Conservation (phyloP, 2,329 filamentous ascomycete genomes). For the Colletotrichum higginsianum region DNA sequence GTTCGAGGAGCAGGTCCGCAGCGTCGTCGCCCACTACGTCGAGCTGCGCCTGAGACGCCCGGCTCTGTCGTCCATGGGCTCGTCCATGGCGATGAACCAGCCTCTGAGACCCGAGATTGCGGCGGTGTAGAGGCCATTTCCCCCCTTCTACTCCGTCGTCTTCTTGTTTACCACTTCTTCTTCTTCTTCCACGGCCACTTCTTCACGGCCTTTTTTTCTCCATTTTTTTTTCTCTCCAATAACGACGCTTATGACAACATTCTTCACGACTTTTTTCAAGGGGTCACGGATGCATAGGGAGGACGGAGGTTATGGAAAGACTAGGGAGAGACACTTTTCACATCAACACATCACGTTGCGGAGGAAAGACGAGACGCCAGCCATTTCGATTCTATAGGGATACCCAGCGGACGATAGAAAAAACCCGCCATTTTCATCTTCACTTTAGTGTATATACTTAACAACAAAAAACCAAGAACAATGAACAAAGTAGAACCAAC, state of each 20-base stretch:
- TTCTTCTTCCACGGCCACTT: too few relatives aligned
- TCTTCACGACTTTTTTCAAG: not conserved
- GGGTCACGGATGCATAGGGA: not conserved
- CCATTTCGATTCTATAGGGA: conserved; percentile 19
- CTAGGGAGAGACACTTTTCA: not conserved
- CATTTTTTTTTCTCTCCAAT: not conserved
- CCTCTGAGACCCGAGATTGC: conserved; percentile 21
- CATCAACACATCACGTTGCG: not conserved
- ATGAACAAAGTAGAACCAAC: not conserved
- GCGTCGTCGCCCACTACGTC: conserved; percentile 53
- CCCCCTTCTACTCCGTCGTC: too few relatives aligned
- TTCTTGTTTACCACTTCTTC: too few relatives aligned
- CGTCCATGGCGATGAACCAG: conserved; percentile 1
- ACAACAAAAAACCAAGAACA: not conserved
- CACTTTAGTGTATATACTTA: conserved; percentile 13
- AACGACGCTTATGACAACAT: conserved; percentile 7
- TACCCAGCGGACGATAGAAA: conserved; percentile 28
- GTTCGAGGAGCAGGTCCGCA: conserved; percentile 54
- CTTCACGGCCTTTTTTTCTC: too few relatives aligned
- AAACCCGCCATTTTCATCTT: conserved; percentile 8
- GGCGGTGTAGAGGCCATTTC: not conserved
- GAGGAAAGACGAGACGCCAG: not conserved
- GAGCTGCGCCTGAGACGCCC: conserved; percentile 45
- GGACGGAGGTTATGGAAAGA: not conserved
- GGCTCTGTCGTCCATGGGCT: not conserved